Evolutionary conservation across 345 rosid genomes (phyloP).

Genomic region (Syzygium aqueum): DNA sequence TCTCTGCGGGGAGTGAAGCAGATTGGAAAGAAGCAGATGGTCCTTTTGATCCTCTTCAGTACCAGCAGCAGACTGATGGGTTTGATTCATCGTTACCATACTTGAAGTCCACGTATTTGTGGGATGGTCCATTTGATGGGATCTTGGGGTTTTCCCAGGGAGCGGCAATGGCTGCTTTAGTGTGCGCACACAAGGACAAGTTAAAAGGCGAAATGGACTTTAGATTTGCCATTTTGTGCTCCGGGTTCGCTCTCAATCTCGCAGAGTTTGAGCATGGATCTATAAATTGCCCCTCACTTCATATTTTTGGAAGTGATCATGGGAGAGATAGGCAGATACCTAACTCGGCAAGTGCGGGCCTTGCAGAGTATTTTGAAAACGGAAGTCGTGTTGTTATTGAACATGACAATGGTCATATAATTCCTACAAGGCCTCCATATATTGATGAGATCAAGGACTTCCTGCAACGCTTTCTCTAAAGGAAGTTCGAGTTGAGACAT

Average conservation of each 20-base stretch:
- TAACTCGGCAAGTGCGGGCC: constrained; percentile 50
- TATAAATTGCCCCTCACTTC: constrained; percentile 77
- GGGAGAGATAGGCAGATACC: constrained; percentile 78
- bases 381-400: constrained; percentile 52
- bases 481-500: not conserved
- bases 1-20: constrained; percentile 15
- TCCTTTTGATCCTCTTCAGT: constrained; percentile 74
- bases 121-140: constrained; percentile 91
- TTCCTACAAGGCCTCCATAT: constrained; percentile 68
- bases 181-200: constrained; percentile 30
- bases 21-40: constrained; percentile 49
- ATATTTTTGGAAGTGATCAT: constrained; percentile 57
- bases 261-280: constrained; percentile 18
- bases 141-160: constrained; percentile 92
- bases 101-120: constrained; percentile 34
- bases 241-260: constrained; percentile 46
- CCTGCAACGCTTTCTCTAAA: constrained; percentile 46
- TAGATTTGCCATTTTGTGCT: constrained; percentile 76
- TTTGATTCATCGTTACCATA: constrained; percentile 44
- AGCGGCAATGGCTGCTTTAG: constrained; percentile 83
- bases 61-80: constrained; percentile 76
- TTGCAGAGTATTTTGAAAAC: constrained; percentile 44
- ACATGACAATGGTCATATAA: constrained; percentile 85
- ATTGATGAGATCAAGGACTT: constrained; percentile 61
- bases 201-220: constrained; percentile 47